Conservation (phyloP, 2,329 filamentous ascomycete species). For the Claviceps citrina region DNA sequence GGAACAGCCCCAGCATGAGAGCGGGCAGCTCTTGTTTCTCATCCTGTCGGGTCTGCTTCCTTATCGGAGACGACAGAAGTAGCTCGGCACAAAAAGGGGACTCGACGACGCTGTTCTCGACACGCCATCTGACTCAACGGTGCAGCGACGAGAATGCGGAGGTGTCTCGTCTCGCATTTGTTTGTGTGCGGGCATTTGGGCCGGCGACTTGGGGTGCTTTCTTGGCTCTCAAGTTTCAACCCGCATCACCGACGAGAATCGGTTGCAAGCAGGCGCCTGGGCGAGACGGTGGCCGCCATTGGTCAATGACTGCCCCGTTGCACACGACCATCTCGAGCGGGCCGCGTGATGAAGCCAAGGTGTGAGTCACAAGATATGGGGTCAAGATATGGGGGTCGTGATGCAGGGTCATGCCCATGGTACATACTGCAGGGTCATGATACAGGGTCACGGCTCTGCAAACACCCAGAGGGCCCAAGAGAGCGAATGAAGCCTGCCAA, state of each 20-base stretch:
- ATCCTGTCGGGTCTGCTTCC: not conserved
- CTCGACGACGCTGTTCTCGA: no score
- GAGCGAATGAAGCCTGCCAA: no score
- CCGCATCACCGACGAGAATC: not conserved
- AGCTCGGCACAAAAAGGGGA: not conserved
- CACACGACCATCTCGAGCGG: conserved; percentile 1
- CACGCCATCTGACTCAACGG: no score
- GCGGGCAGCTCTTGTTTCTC: not conserved
- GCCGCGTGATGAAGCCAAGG: conserved; percentile 2
- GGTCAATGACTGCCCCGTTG: conserved; percentile 1
- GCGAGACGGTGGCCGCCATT: not conserved
- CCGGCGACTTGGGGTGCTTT: no score
- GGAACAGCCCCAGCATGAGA: not conserved
- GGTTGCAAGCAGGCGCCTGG: not conserved
- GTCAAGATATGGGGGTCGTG: no score
- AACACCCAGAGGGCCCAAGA: no score
- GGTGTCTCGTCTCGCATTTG: not conserved
- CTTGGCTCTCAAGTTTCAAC: no score
- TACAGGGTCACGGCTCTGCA: no score
- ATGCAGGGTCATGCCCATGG: no score
- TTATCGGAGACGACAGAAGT: not conserved
- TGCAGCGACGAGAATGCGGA: not conserved
- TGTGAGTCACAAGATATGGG: conserved; percentile 8
- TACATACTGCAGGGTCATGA: no score
- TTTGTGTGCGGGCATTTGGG: no score